Percentiles rank a stretch among this genome's conserved stretches.
Conservation (phyloP, 2,329 filamentous ascomycete species). For the Penicillium sp. region DNA sequence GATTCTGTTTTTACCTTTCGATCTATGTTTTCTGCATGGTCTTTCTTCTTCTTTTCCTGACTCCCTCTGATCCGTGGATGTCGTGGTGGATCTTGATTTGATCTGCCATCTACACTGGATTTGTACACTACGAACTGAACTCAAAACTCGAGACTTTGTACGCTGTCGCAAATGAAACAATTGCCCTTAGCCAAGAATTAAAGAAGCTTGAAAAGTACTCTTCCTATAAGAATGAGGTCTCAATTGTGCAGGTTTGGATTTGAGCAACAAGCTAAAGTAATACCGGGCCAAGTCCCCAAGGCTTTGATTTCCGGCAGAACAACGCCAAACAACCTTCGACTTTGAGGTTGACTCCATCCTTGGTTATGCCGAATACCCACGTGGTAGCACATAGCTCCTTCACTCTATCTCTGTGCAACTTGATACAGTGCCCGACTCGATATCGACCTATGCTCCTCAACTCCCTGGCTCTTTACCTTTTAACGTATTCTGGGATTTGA, state of each 20-base stretch:
- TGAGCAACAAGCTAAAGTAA: neutral
- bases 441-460: too few species aligned
- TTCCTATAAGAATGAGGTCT: neutral
- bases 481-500: too few species aligned
- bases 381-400: too few species aligned
- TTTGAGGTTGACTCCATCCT: too few species aligned
- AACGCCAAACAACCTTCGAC: too few species aligned
- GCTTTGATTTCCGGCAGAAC: too few species aligned
- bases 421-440: too few species aligned
- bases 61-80: neutral
- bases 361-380: too few species aligned
- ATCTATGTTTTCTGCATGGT: slow-evolving; percentile 5
- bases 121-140: slow-evolving; percentile 14
- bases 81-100: neutral
- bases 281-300: too few species aligned
- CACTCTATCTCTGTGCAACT: too few species aligned
- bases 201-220: slow-evolving; percentile 3
- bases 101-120: neutral
- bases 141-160: neutral
- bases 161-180: slow-evolving; percentile 1
- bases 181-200: neutral
- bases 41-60: neutral
- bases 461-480: too few species aligned
- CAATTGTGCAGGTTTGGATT: neutral
- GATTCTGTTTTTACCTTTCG: neutral